Evolutionary conservation across 2,329 filamentous ascomycete genomes (phyloP).

Genomic region (Phaeomoniella chlamydospora): DNA sequence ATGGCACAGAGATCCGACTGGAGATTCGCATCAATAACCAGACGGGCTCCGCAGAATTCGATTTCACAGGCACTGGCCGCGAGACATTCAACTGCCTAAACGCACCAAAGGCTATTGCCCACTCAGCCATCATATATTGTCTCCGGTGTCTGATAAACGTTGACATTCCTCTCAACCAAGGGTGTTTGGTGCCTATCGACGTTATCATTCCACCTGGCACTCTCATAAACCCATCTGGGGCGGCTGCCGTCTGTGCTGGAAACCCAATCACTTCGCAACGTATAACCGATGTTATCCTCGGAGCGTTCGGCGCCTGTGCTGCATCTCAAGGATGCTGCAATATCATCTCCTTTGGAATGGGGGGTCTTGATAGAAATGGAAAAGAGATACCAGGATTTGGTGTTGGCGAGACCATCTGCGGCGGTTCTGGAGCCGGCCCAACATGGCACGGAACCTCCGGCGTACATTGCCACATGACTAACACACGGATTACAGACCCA

Average conservation of each 20-base stretch:
- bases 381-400: conserved; percentile 51
- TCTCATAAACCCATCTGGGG: conserved; percentile 15
- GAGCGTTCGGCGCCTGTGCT: conserved; percentile 13
- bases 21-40: conserved; percentile 17
- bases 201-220: conserved; percentile 13
- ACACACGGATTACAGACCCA: conserved; percentile 68
- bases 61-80: conserved; percentile 24
- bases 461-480: conserved; percentile 78
- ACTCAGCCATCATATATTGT: conserved; percentile 19
- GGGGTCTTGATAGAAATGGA: conserved; percentile 6
- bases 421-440: conserved; percentile 59
- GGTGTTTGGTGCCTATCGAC: conserved; percentile 14
- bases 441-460: conserved; percentile 60
- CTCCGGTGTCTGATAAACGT: conserved; percentile 13
- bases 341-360: conserved; percentile 15
- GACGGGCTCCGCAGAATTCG: conserved; percentile 19
- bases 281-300: conserved; percentile 18
- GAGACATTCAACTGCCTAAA: conserved; percentile 21
- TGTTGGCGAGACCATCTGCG: conserved; percentile 72
- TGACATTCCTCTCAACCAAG: conserved; percentile 19
- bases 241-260: conserved; percentile 13
- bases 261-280: conserved; percentile 16
- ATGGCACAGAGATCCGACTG: conserved; percentile 21
- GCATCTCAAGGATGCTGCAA: conserved; percentile 16
- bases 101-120: conserved; percentile 21